A percentile compares a stretch with the other conserved stretches of the same genome.
Evolutionary conservation across 768 basidiomycete genomes (phyloP).

Genomic region (Termitomyces sp.): DNA sequence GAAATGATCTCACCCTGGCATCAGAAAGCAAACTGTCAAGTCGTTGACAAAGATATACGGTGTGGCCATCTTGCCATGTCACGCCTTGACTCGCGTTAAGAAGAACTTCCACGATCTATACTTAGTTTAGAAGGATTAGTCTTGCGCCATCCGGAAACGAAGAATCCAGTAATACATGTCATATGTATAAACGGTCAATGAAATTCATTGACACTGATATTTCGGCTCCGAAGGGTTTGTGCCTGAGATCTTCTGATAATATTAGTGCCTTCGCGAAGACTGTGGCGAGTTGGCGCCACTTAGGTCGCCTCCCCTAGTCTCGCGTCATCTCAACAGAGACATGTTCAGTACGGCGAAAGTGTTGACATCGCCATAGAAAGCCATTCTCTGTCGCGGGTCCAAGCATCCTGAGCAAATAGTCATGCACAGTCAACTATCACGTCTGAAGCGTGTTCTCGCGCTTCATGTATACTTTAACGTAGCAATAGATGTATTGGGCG

Average conservation of each 20-base stretch:
- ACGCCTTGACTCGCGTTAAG: background rate
- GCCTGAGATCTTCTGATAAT: background rate
- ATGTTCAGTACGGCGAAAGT: background rate
- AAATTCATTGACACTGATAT: background rate
- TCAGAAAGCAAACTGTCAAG: background rate
- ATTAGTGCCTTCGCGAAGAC: background rate
- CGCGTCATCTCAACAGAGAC: background rate
- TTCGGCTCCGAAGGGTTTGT: background rate
- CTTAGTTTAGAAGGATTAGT: background rate
- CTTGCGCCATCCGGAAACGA: background rate
- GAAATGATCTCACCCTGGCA: background rate
- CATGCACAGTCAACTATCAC: background rate
- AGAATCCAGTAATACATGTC: background rate
- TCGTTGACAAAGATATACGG: background rate
- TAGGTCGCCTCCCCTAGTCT: background rate
- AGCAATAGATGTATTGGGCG: background rate
- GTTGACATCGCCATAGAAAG: background rate
- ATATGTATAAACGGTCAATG: background rate
- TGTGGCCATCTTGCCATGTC: too few relatives aligned
- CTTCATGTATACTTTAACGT: background rate
- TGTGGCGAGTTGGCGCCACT: background rate
- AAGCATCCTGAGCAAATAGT: background rate
- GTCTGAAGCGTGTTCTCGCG: background rate
- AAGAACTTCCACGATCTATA: background rate
- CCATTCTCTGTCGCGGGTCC: background rate